A percentile compares a stretch with the other conserved stretches of the same genome.
These are phyloP conservation scores for Ophiobolus disseminans DNA, from an alignment of 2,329 filamentous ascomycete genomes.

Conservation along the genomic window DNA sequence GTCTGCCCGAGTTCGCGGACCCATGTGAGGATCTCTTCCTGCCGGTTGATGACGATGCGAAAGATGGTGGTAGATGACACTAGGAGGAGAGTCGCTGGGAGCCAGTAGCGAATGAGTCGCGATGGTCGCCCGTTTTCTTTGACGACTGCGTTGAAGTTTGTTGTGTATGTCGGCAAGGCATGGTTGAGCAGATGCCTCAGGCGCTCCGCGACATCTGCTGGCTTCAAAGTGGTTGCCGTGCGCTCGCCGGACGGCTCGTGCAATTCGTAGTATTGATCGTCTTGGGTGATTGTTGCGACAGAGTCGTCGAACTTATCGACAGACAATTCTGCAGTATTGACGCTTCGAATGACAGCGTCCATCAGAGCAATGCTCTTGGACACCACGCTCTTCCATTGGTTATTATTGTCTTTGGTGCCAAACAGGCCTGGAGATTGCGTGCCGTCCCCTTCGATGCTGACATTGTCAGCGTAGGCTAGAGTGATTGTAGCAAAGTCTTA, in stretches of 20 bases:
- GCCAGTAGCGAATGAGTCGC: slow-evolving; percentile 82
- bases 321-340: slow-evolving; percentile 66
- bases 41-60: slow-evolving; percentile 75
- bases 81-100: slow-evolving; percentile 73
- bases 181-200: slow-evolving; percentile 72
- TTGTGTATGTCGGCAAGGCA: slow-evolving; percentile 72
- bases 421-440: slow-evolving; percentile 52
- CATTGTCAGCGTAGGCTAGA: slow-evolving; percentile 10
- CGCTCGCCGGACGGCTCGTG: slow-evolving; percentile 48
- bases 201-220: slow-evolving; percentile 68
- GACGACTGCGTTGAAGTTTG: slow-evolving; percentile 63
- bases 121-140: slow-evolving; percentile 77
- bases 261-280: slow-evolving; percentile 55
- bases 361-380: slow-evolving; percentile 84
- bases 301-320: slow-evolving; percentile 63
- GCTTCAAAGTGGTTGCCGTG: slow-evolving; percentile 44
- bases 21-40: slow-evolving; percentile 81
- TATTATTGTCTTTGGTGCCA: slow-evolving; percentile 54
- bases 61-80: slow-evolving; percentile 85
- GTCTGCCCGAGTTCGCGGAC: slow-evolving; percentile 80
- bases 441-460: slow-evolving; percentile 68
- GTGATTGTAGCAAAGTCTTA: slow-evolving; percentile 6
- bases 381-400: slow-evolving; percentile 76
- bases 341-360: slow-evolving; percentile 80
- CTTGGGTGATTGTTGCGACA: slow-evolving; percentile 63